A percentile compares a stretch with the other conserved stretches of the same genome.
Evolutionary conservation across 768 basidiomycete genomes (phyloP).

Genomic region (Pulveroboletus sp.): DNA sequence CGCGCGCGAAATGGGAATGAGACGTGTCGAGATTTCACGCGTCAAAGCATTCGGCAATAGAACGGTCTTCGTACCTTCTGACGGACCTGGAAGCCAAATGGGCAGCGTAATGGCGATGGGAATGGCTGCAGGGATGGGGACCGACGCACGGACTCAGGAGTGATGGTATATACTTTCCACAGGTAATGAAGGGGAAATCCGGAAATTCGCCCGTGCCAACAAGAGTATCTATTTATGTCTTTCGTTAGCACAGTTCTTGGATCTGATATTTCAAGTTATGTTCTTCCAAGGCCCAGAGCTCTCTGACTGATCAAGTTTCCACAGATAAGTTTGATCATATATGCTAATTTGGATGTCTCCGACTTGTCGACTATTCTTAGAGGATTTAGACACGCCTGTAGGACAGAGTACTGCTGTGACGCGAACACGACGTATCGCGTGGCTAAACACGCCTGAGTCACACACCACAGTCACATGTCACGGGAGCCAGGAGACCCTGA

Average conservation of each 20-base stretch:
- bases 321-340: no score
- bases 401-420: no score
- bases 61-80: conserved; percentile 68
- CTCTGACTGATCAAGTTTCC: no score
- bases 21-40: conserved; percentile 59
- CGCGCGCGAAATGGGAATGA: conserved; percentile 73
- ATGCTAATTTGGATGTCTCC: background rate
- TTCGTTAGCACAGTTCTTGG: no score
- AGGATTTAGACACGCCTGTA: no score
- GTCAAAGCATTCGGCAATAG: conserved; percentile 64
- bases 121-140: conserved; percentile 67
- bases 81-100: conserved; percentile 54
- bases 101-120: conserved; percentile 60
- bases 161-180: conserved; percentile 4
- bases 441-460: conserved; percentile 24
- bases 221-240: no score
- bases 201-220: no score
- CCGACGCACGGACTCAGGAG: conserved; percentile 14
- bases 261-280: background rate
- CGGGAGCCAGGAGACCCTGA: conserved; percentile 30
- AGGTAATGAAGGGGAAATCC: no score
- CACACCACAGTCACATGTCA: conserved; percentile 31
- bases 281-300: no score
- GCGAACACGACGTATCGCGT: no score
- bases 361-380: background rate